These are phyloP conservation scores for Scutellaria minor DNA, from an alignment of 257 asterid species.

Conservation along the genomic window DNA sequence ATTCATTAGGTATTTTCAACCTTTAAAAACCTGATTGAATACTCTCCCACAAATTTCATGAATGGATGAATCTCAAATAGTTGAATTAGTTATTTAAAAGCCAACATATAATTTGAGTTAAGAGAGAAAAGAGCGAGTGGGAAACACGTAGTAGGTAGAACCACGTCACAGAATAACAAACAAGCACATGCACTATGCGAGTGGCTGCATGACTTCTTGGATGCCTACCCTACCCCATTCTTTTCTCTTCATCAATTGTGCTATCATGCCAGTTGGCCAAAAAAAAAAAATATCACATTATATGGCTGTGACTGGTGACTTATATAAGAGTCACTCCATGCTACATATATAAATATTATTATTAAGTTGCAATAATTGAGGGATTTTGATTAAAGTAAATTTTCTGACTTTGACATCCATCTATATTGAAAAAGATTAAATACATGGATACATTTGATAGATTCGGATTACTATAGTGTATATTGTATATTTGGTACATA, in stretches of 20 bases:
- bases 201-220: constrained; percentile 36
- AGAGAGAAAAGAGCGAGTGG: constrained; percentile 22
- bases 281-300: not conserved
- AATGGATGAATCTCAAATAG: no score
- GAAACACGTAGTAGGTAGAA: constrained; percentile 31
- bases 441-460: not conserved
- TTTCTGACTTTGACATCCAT: not conserved
- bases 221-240: constrained; percentile 15
- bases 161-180: constrained; percentile 13
- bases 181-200: constrained; percentile 26
- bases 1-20: no score
- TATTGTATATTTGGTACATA: not conserved
- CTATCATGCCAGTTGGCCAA: constrained; percentile 35
- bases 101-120: not conserved
- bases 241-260: constrained; percentile 19
- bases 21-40: no score
- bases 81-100: no score
- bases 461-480: not conserved
- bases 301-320: not conserved
- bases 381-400: not conserved
- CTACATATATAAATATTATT: not conserved
- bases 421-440: not conserved
- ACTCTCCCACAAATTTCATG: no score
- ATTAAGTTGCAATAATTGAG: constrained; percentile 1
- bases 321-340: not conserved